Evolutionary conservation across 208 protist species (phyloP).

Genomic region (Herpetomonas samuelpessoai): DNA sequence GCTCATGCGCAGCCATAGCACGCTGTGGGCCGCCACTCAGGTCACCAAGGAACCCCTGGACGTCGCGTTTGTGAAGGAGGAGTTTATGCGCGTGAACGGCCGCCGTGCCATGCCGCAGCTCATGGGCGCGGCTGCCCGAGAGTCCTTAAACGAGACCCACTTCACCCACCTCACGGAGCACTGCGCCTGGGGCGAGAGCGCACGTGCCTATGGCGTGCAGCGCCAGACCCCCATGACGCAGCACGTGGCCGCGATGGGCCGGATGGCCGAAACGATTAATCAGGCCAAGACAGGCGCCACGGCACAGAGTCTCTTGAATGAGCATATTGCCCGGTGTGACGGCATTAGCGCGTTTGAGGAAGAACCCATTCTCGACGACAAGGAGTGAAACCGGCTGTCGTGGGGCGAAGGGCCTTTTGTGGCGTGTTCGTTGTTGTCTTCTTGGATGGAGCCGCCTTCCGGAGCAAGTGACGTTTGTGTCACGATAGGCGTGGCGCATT

Average conservation of each 20-base stretch:
- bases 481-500: too few species aligned
- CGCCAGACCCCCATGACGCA: slow-evolving; percentile 81
- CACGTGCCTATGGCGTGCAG: slow-evolving; percentile 75
- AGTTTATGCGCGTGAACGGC: slow-evolving; percentile 88
- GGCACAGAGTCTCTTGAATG: slow-evolving; percentile 69
- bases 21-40: slow-evolving; percentile 85
- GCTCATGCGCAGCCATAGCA: slow-evolving; percentile 81
- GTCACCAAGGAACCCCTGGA: slow-evolving; percentile 82
- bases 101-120: slow-evolving; percentile 82
- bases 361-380: slow-evolving; percentile 62
- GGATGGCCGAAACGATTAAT: slow-evolving; percentile 85
- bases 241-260: slow-evolving; percentile 81
- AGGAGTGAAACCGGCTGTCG: too few species aligned
- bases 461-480: too few species aligned
- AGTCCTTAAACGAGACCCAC: slow-evolving; percentile 57
- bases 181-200: slow-evolving; percentile 77
- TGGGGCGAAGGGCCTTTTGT: too few species aligned
- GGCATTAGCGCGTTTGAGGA: slow-evolving; percentile 84
- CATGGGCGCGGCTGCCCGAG: slow-evolving; percentile 52
- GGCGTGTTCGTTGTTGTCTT: too few species aligned
- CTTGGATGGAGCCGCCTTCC: too few species aligned
- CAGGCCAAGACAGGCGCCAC: slow-evolving; percentile 58
- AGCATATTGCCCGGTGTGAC: slow-evolving; percentile 74
- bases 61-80: slow-evolving; percentile 74
- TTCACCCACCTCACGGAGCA: slow-evolving; percentile 78